Evolutionary conservation across 2,329 filamentous ascomycete genomes (phyloP).

Genomic region (Didymellaceae sp.): DNA sequence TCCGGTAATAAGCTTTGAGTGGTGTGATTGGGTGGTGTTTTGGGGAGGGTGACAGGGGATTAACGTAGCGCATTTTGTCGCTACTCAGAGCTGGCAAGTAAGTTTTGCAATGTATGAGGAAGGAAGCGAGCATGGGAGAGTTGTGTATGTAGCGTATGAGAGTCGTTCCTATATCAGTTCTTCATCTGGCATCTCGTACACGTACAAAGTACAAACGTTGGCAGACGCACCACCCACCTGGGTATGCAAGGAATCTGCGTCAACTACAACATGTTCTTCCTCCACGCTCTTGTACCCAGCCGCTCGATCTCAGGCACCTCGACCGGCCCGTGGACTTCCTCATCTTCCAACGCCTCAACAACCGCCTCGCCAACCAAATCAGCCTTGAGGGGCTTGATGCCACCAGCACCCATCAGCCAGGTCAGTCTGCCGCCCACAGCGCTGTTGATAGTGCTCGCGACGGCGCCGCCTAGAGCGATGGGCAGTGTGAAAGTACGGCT

Average conservation of each 20-base stretch:
- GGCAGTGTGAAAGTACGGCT: conserved; percentile 83
- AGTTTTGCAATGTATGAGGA: no score
- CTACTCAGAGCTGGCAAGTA: no score
- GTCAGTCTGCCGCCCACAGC: conserved; percentile 78
- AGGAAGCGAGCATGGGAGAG: no score
- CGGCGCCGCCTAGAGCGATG: conserved; percentile 77
- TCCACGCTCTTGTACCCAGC: conserved; percentile 82
- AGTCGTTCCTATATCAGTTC: no score
- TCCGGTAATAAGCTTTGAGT: no score
- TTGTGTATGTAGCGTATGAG: no score
- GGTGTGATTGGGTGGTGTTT: no score
- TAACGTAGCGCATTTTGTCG: no score
- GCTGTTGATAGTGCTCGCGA: conserved; percentile 78
- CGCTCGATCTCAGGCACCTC: conserved; percentile 82
- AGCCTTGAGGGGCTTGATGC: conserved; percentile 84
- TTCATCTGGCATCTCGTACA: no score
- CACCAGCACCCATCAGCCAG: conserved; percentile 79
- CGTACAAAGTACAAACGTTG: background rate
- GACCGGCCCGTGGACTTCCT: conserved; percentile 73
- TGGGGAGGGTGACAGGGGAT: no score
- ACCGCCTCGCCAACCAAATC: conserved; percentile 88
- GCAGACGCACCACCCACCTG: no score
- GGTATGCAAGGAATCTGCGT: no score
- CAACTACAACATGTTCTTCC: conserved; percentile 79
- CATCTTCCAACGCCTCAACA: conserved; percentile 83